phyloP scores from a whole-genome alignment of 2,329 filamentous ascomycete genomes.

The Fusarium sp. region DNA sequence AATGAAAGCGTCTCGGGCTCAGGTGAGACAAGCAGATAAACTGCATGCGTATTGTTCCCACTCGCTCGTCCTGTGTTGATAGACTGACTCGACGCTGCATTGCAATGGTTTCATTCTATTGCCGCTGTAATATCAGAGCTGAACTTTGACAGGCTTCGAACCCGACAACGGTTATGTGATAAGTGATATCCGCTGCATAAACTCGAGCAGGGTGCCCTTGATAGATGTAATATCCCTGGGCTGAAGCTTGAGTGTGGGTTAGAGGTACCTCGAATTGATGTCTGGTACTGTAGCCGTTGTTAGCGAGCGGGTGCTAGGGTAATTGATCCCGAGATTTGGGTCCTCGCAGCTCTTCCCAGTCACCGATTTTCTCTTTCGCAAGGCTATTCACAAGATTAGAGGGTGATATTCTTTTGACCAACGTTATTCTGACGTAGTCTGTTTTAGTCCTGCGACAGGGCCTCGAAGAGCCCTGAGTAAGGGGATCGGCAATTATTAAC shows the following conservation, averaged over 20 bases:
- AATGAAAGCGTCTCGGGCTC: slow-evolving; percentile 1
- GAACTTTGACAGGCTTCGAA: slow-evolving; percentile 4
- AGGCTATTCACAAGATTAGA: slow-evolving; percentile 25
- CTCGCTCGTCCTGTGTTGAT: slow-evolving; percentile 33
- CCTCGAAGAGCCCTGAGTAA: neutral
- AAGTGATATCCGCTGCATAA: slow-evolving; percentile 33
- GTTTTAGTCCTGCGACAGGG: slow-evolving; percentile 8
- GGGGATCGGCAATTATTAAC: slow-evolving; percentile 8
- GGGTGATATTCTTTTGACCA: slow-evolving; percentile 9
- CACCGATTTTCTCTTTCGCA: slow-evolving; percentile 16
- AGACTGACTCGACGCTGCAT: slow-evolving; percentile 4
- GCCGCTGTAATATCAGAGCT: slow-evolving; percentile 2
- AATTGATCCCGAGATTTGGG: slow-evolving; percentile 41
- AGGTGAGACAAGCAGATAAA: slow-evolving; percentile 38
- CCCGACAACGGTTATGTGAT: slow-evolving; percentile 2
- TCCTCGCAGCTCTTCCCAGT: slow-evolving; percentile 21
- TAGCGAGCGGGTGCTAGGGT: slow-evolving; percentile 36
- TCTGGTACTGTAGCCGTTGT: slow-evolving; percentile 13
- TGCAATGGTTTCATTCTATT: neutral
- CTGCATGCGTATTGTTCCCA: neutral
- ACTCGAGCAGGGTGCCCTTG: slow-evolving; percentile 36
- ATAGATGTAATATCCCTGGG: slow-evolving; percentile 46
- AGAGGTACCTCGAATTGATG: slow-evolving; percentile 8
- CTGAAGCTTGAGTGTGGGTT: slow-evolving; percentile 48
- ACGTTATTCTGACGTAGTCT: slow-evolving; percentile 4